Conservation (phyloP, 495 filamentous ascomycete genomes). For the Xylaria acuta region DNA sequence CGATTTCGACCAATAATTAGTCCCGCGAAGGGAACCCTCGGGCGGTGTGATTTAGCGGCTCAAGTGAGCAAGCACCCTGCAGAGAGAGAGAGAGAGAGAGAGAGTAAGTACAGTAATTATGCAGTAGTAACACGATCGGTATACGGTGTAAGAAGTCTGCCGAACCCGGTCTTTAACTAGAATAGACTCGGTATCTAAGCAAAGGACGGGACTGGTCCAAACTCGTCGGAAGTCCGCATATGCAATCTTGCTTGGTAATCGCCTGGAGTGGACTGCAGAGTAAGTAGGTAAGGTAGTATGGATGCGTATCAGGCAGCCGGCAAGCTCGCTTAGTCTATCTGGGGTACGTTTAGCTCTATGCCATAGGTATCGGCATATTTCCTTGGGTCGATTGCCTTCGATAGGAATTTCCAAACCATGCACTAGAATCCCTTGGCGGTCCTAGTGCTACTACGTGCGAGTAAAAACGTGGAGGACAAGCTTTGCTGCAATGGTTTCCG, state of each 20-base stretch:
- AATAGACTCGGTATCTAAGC: too few species aligned
- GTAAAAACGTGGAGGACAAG: neutral
- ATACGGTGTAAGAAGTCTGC: neutral
- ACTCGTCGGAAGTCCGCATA: neutral
- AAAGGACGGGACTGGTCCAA: neutral
- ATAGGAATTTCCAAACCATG: neutral
- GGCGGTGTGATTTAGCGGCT: constrained; percentile 9
- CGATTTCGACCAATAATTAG: neutral
- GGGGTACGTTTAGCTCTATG: constrained; percentile 5
- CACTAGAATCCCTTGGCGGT: constrained; percentile 6
- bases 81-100: too few species aligned
- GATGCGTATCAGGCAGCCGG: neutral
- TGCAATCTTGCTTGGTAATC: constrained; percentile 17
- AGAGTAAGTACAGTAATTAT: neutral
- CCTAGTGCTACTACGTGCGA: neutral
- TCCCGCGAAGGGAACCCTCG: neutral
- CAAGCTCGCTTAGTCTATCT: neutral
- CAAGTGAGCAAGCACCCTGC: neutral
- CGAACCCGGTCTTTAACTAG: neutral
- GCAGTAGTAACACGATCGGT: neutral
- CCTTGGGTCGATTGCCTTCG: neutral
- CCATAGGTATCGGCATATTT: neutral
- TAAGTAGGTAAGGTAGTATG: too few species aligned
- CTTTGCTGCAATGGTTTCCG: neutral
- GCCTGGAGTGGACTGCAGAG: too few species aligned